Percentiles rank a stretch among this genome's conserved stretches.
Evolutionary conservation across 2,329 filamentous ascomycete species (phyloP).

Genomic region (Calonectria multiphialidica): DNA sequence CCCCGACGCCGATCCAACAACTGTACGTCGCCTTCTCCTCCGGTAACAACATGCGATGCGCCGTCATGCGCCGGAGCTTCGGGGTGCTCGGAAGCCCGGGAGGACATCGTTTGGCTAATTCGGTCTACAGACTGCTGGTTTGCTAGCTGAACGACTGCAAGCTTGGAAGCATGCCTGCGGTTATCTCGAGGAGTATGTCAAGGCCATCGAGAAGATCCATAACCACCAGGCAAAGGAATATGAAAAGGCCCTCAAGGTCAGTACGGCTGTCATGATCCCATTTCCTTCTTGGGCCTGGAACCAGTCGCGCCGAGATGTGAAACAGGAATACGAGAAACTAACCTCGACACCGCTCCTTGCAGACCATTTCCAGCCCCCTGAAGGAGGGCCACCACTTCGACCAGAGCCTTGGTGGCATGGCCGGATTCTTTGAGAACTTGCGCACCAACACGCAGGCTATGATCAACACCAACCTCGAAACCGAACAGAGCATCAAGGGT

Average conservation of each 20-base stretch:
- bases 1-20: constrained; percentile 69
- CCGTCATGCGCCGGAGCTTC: not conserved
- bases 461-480: constrained; percentile 90
- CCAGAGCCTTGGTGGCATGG: constrained; percentile 86
- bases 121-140: constrained; percentile 72
- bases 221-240: constrained; percentile 92
- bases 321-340: not conserved
- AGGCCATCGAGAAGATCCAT: constrained; percentile 87
- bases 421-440: constrained; percentile 94
- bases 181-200: constrained; percentile 92
- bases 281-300: not conserved
- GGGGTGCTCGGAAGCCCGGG: not conserved
- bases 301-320: not conserved
- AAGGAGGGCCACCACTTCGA: constrained; percentile 95
- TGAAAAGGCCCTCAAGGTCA: constrained; percentile 88
- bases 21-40: constrained; percentile 55
- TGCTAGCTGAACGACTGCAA: constrained; percentile 88
- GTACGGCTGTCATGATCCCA: not conserved
- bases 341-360: constrained; percentile 7
- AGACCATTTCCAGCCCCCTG: constrained; percentile 88
- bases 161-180: constrained; percentile 96
- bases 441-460: constrained; percentile 92
- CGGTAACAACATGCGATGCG: not conserved
- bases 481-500: constrained; percentile 89
- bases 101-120: constrained; percentile 21